These are phyloP conservation scores for Lactarius sp. DNA, from an alignment of 768 basidiomycete species.

Conservation along the genomic window DNA sequence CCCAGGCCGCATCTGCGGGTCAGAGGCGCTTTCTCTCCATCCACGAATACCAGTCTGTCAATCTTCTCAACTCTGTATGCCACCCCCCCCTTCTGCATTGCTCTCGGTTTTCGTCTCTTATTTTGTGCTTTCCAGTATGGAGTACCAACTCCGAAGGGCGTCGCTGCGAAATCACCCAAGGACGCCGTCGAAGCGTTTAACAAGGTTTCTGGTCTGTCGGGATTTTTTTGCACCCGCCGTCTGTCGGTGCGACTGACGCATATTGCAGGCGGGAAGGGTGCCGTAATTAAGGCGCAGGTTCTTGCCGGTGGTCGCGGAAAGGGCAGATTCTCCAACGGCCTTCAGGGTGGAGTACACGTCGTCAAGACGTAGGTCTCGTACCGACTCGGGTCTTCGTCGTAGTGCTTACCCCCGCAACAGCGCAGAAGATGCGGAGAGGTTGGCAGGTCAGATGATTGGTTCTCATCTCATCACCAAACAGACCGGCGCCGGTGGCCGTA, in stretches of 20 bases:
- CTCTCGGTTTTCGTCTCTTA: not conserved
- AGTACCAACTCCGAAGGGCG: constrained; percentile 88
- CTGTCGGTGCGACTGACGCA: not conserved
- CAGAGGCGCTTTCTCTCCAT: constrained; percentile 93
- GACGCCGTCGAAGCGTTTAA: constrained; percentile 89
- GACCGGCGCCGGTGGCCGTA: constrained; percentile 85
- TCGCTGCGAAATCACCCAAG: constrained; percentile 79
- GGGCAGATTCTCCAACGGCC: constrained; percentile 92
- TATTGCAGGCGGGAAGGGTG: constrained; percentile 59
- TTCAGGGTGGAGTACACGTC: constrained; percentile 97
- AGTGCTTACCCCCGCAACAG: constrained; percentile 46
- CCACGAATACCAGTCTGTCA: constrained; percentile 97
- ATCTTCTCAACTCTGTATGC: constrained; percentile 83
- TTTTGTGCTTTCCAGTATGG: constrained; percentile 65
- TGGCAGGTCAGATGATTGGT: constrained; percentile 90
- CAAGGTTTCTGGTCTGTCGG: constrained; percentile 61
- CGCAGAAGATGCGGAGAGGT: constrained; percentile 73
- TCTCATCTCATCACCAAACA: constrained; percentile 97
- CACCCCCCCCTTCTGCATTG: constrained; percentile 24
- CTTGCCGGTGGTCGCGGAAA: constrained; percentile 98
- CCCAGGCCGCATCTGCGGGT: constrained; percentile 62
- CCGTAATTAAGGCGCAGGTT: constrained; percentile 98
- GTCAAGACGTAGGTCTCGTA: constrained; percentile 61
- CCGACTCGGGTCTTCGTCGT: not conserved
- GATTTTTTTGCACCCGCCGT: not conserved